Evolutionary conservation across 345 rosid genomes (phyloP).

Genomic region (Corchorus capsularis): DNA sequence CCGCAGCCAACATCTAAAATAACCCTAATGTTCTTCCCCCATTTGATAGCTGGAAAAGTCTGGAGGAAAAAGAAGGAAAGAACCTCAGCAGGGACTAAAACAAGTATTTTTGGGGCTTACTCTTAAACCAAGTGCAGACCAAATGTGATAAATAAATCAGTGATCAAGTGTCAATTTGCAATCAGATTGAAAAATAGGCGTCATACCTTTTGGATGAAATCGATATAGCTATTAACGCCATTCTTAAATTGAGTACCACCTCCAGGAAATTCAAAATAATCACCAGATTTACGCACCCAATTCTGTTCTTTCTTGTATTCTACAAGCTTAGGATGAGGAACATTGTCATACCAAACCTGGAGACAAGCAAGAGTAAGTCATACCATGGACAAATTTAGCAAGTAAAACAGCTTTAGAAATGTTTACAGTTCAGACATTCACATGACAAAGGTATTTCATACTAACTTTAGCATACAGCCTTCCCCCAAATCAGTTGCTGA

Average conservation of each 20-base stretch:
- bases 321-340: constrained; percentile 94
- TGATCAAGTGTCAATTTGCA: not conserved
- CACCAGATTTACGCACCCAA: constrained; percentile 76
- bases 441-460: not conserved
- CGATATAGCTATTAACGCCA: constrained; percentile 71
- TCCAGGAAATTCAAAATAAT: constrained; percentile 78
- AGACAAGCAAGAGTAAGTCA: constrained; percentile 15
- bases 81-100: not conserved
- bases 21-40: constrained; percentile 74
- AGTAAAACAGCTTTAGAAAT: not conserved
- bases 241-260: constrained; percentile 94
- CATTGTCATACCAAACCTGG: constrained; percentile 82
- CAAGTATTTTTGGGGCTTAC: not conserved
- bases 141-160: not conserved
- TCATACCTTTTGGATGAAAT: constrained; percentile 64
- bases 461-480: not conserved
- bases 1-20: constrained; percentile 92
- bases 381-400: constrained; percentile 2
- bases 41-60: constrained; percentile 67
- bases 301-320: constrained; percentile 95
- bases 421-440: not conserved
- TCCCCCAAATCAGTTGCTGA: not conserved
- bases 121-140: not conserved
- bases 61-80: constrained; percentile 25
- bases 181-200: not conserved